Conservation (phyloP, 305 asterid species). For the Salvia sclarea region DNA sequence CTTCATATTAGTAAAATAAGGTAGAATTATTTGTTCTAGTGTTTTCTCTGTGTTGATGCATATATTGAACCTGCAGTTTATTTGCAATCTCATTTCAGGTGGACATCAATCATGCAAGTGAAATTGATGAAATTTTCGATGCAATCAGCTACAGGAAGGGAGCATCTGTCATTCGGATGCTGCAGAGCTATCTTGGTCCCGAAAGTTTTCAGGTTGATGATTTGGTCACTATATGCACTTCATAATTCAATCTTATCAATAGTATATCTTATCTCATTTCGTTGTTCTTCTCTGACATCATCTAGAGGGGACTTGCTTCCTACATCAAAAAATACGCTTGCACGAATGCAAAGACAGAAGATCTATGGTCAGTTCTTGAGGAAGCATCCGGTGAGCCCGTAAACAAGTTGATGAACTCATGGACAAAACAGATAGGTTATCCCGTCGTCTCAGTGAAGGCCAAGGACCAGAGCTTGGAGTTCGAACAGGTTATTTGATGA, state of each 20-base stretch:
- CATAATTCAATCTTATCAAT: neutral
- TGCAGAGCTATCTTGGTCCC: slow-evolving; percentile 95
- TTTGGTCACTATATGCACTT: slow-evolving; percentile 7
- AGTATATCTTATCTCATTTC: slow-evolving; percentile 19
- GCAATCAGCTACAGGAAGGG: slow-evolving; percentile 96
- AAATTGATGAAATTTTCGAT: slow-evolving; percentile 97
- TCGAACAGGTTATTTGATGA: slow-evolving; percentile 73
- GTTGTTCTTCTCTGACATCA: slow-evolving; percentile 31
- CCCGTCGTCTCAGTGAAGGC: slow-evolving; percentile 86
- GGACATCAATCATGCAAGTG: slow-evolving; percentile 85
- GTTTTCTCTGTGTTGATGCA: neutral
- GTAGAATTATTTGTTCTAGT: slow-evolving; percentile 10
- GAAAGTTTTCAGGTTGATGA: slow-evolving; percentile 77
- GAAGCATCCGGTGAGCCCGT: slow-evolving; percentile 97
- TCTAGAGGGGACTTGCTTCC: slow-evolving; percentile 86
- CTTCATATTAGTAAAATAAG: neutral
- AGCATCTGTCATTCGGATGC: slow-evolving; percentile 96
- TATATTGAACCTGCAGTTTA: slow-evolving; percentile 24
- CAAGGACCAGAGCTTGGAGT: slow-evolving; percentile 69
- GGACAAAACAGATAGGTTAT: slow-evolving; percentile 96
- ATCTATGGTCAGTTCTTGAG: slow-evolving; percentile 91
- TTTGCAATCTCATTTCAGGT: slow-evolving; percentile 59
- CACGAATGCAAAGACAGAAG: slow-evolving; percentile 95
- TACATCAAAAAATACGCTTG: slow-evolving; percentile 82
- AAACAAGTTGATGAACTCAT: slow-evolving; percentile 82